phyloP scores from a whole-genome alignment of 31 red algal genomes.

The Porphyra umbilicalis region DNA sequence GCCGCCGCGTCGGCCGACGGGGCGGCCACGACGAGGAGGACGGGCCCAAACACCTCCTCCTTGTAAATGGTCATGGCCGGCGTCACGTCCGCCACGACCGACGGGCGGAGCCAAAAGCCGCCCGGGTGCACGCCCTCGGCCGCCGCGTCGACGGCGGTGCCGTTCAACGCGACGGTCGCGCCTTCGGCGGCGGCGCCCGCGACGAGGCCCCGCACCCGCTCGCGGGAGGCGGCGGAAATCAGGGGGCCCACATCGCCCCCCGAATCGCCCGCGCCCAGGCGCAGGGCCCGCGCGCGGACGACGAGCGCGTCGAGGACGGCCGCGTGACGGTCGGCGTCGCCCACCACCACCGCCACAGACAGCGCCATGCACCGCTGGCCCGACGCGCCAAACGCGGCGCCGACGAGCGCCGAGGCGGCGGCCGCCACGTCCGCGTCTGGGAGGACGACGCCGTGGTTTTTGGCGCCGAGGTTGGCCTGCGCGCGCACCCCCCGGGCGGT shows the following conservation, averaged over 20 bases:
- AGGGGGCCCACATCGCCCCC: conserved; percentile 19
- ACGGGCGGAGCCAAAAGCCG: conserved; percentile 21
- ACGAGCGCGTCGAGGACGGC: neutral
- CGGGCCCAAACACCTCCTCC: conserved; percentile 37
- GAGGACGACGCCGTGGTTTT: conserved; percentile 76
- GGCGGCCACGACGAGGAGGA: conserved; percentile 1
- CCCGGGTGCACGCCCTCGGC: neutral
- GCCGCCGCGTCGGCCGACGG: conserved; percentile 16
- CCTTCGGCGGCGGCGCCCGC: conserved; percentile 5
- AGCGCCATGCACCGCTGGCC: conserved; percentile 84
- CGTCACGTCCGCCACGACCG: conserved; percentile 5
- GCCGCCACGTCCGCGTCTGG: conserved; percentile 61
- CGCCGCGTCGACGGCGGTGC: neutral
- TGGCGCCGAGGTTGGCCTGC: conserved; percentile 52
- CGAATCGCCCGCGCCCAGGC: conserved; percentile 5
- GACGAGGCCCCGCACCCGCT: conserved; percentile 7
- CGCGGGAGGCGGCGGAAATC: conserved; percentile 1
- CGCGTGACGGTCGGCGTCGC: conserved; percentile 16
- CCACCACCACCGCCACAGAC: conserved; percentile 67
- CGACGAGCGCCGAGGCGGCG: conserved; percentile 54
- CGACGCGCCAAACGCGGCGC: conserved; percentile 73
- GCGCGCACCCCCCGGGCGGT: conserved; percentile 11
- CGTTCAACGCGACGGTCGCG: conserved; percentile 5
- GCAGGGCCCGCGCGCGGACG: neutral
- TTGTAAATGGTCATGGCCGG: conserved; percentile 25